Conservation (phyloP, 2,329 filamentous ascomycete species). For the Aschersonia sp. region DNA sequence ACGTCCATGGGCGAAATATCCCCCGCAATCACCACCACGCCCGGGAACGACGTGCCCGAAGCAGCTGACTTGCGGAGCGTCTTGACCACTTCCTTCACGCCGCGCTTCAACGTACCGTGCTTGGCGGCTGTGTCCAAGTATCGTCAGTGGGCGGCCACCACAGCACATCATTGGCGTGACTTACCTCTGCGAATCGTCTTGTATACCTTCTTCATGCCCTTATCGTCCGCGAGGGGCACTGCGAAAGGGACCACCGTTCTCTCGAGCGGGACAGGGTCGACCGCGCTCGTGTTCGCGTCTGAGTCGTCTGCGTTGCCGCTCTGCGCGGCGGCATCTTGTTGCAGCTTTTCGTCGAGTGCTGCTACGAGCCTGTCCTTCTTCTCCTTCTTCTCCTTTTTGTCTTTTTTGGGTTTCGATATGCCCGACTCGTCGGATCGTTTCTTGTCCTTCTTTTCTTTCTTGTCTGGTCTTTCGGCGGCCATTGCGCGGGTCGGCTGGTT, state of each 20-base stretch:
- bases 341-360: constrained; percentile 51
- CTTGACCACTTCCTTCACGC: constrained; percentile 98
- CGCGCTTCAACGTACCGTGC: constrained; percentile 88
- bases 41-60: constrained; percentile 50
- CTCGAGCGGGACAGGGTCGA: constrained; percentile 26
- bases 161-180: constrained; percentile 6
- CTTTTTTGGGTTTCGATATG: constrained; percentile 40
- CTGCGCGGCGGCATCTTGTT: constrained; percentile 35
- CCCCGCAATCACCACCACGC: constrained; percentile 82
- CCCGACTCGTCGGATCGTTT: constrained; percentile 41
- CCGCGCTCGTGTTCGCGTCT: constrained; percentile 29
- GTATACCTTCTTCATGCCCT: constrained; percentile 50
- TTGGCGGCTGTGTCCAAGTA: constrained; percentile 57
- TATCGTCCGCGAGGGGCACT: constrained; percentile 65
- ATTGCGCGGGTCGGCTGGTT: constrained; percentile 15
- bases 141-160: no score
- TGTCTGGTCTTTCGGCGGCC: constrained; percentile 33
- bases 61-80: constrained; percentile 82
- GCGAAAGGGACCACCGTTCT: constrained; percentile 70
- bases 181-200: constrained; percentile 43
- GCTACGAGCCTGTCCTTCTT: constrained; percentile 62
- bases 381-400: constrained; percentile 51
- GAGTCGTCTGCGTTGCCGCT: constrained; percentile 22
- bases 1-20: constrained; percentile 99
- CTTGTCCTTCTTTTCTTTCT: constrained; percentile 45